phyloP scores from a whole-genome alignment of 768 basidiomycete genomes.

The Tricholoma terreum region DNA sequence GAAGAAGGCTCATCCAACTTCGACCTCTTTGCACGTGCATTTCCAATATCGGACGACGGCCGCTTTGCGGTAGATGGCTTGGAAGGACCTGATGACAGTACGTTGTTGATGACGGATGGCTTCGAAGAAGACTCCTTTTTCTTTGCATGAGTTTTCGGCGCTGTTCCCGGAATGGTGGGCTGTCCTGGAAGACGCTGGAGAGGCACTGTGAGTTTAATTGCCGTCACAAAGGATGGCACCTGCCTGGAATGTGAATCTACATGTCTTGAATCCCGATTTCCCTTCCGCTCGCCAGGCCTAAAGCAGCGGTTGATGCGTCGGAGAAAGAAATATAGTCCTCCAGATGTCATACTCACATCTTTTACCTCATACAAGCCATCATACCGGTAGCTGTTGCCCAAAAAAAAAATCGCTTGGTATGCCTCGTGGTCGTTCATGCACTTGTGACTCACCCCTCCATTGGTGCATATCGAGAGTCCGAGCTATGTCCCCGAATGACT shows the following conservation, averaged over 20 bases:
- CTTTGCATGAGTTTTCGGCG: not conserved
- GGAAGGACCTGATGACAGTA: not conserved
- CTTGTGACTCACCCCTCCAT: slow-evolving; percentile 17
- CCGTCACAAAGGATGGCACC: not conserved
- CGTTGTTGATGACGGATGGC: not conserved
- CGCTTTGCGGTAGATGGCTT: not conserved
- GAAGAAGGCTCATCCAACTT: not conserved
- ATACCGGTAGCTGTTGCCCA: slow-evolving; percentile 18
- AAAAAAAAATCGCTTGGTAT: not conserved
- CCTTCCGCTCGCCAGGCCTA: slow-evolving; percentile 20
- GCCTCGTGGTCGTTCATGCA: not conserved
- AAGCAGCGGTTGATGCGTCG: not conserved
- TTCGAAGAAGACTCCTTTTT: not conserved
- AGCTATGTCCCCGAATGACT: slow-evolving; percentile 32
- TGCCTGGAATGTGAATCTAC: slow-evolving; percentile 20
- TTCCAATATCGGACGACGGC: not conserved
- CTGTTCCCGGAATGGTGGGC: not conserved
- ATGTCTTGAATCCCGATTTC: slow-evolving; percentile 18
- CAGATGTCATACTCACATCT: slow-evolving; percentile 4
- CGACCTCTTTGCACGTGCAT: not conserved
- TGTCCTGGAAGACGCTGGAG: slow-evolving; percentile 1
- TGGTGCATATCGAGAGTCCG: slow-evolving; percentile 19
- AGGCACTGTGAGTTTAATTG: not conserved
- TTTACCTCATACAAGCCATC: slow-evolving; percentile 24
- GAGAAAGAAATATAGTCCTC: not conserved